A percentile compares a stretch with the other conserved stretches of the same genome.
These are phyloP conservation scores for Fusarium sublunatum DNA, from an alignment of 2,329 filamentous ascomycete genomes.

Conservation along the genomic window DNA sequence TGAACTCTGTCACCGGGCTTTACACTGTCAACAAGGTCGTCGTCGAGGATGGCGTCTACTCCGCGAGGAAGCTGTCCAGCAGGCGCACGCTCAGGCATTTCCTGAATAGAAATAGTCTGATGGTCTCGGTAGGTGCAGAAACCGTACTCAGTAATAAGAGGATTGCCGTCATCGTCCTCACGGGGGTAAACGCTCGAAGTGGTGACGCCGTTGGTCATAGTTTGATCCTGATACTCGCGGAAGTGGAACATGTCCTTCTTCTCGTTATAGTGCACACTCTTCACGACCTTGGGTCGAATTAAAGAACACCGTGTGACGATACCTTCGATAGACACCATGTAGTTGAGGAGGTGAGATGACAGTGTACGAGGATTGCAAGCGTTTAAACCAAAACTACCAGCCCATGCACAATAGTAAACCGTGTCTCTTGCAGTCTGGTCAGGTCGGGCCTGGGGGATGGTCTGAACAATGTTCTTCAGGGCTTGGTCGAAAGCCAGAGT, in stretches of 20 bases:
- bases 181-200: slow-evolving; percentile 94
- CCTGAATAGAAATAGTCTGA: slow-evolving; percentile 97
- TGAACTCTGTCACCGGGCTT: slow-evolving; percentile 98
- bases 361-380: slow-evolving; percentile 94
- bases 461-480: slow-evolving; percentile 87
- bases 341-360: slow-evolving; percentile 88
- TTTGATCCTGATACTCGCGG: slow-evolving; percentile 93
- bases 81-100: slow-evolving; percentile 97
- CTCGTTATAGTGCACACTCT: slow-evolving; percentile 97
- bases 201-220: slow-evolving; percentile 91
- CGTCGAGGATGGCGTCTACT: slow-evolving; percentile 95
- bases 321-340: slow-evolving; percentile 96
- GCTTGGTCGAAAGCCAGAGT: slow-evolving; percentile 89
- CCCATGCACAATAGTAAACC: slow-evolving; percentile 96
- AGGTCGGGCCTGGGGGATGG: slow-evolving; percentile 78
- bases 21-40: slow-evolving; percentile 92
- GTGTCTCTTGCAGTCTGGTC: slow-evolving; percentile 82
- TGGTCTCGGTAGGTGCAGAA: slow-evolving; percentile 96
- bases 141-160: slow-evolving; percentile 93
- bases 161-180: slow-evolving; percentile 92
- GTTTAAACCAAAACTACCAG: slow-evolving; percentile 94
- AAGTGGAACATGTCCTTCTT: slow-evolving; percentile 86
- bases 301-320: slow-evolving; percentile 97
- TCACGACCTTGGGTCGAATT: slow-evolving; percentile 96
- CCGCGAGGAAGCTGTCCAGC: slow-evolving; percentile 94